phyloP scores from a whole-genome alignment of 495 filamentous ascomycete genomes.

The Penicillium longicatenatum region DNA sequence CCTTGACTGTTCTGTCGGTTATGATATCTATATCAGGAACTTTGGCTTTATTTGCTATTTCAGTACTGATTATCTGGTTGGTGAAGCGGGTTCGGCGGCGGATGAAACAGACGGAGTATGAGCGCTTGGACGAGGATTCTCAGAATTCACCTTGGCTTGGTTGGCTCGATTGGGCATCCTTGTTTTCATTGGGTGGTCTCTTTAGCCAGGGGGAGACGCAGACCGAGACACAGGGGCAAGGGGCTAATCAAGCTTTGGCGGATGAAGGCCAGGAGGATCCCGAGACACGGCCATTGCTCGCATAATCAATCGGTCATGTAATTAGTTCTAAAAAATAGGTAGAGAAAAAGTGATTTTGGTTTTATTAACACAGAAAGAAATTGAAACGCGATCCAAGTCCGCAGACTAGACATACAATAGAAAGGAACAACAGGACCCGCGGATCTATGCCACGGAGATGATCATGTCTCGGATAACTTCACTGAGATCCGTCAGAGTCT shows the following conservation, averaged over 20 bases:
- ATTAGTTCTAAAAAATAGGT: neutral
- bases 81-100: slow-evolving; percentile 23
- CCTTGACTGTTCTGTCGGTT: slow-evolving; percentile 47
- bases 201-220: neutral
- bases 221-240: slow-evolving; percentile 1
- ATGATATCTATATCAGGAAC: slow-evolving; percentile 41
- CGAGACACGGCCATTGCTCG: slow-evolving; percentile 35
- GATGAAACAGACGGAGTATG: slow-evolving; percentile 27
- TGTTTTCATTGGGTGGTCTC: slow-evolving; percentile 12
- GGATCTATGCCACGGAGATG: slow-evolving; percentile 4
- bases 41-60: slow-evolving; percentile 30
- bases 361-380: neutral
- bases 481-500: slow-evolving; percentile 44
- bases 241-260: neutral
- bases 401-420: neutral
- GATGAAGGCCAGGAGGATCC: slow-evolving; percentile 24
- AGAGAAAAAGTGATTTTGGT: neutral
- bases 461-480: slow-evolving; percentile 20
- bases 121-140: slow-evolving; percentile 5
- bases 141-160: slow-evolving; percentile 12
- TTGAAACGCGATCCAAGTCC: neutral
- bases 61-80: slow-evolving; percentile 29
- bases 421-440: neutral
- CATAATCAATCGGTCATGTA: slow-evolving; percentile 6
- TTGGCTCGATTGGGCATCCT: slow-evolving; percentile 8